Evolutionary conservation across 768 basidiomycete genomes (phyloP), one percentile per base, ranked within the genome.

Genomic region (Mycena chlorophos): DNA sequence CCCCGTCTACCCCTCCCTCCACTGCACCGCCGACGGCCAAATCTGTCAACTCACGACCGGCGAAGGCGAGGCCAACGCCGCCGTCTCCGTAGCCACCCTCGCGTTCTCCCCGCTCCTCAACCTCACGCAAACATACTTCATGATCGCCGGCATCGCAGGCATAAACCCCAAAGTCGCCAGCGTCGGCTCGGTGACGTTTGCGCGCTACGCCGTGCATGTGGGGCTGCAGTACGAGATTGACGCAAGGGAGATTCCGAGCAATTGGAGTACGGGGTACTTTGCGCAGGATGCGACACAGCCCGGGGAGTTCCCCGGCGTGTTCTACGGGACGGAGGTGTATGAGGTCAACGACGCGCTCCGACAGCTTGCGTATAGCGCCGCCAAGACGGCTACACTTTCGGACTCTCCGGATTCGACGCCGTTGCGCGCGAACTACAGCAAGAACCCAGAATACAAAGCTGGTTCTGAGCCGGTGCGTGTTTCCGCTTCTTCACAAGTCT

Each of bases 311-410:
- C 71, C 68, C 13, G 54, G 58, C 14, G 40, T 49, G 20, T 58
- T 73, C 22, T 76, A 78, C 60, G 76, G 77, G 17, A 77, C 75
- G 25, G 76, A 77, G 65, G 71, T 76, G 22, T 76, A 71, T 63
- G 73, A 76, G 65, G 62, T 78, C 56, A 78, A 77, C 64, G 74
- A 75, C 30, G 69, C 68, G 50, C 67, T 78, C 8, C 68, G 73
- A 8, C 63, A 70, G 30, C 55, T 63, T 5, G 73, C 68, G 0
- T 47, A 71, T 37, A 59, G 49, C 28, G 56, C 69, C 51, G 71
- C 73, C 2, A 55, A 60, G 48, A 65, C 52, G 12, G 70, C 74
- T 8, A 62, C 20, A 14, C 67, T 78, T 8, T 67, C 68, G 55
- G 74, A 77, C 62, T 65, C 69, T 8, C 30, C 52, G 17, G 63